Evolutionary conservation across 257 asterid genomes (phyloP).

Genomic region (Thymus mandschuricus): DNA sequence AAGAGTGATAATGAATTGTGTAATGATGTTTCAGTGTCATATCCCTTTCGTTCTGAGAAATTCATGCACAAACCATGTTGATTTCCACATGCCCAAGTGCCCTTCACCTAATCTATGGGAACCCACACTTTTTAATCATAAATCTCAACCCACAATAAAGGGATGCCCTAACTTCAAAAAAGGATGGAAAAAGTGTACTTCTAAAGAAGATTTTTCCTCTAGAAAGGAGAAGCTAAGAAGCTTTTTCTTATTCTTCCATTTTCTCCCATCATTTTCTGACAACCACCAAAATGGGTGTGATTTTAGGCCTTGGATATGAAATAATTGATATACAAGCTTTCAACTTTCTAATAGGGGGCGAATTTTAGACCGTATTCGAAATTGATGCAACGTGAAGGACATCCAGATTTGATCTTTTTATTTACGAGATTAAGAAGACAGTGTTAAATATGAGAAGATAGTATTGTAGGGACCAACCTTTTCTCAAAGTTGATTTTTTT

Average conservation of each 20-base stretch:
- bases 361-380: too few species aligned
- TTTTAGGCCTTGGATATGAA: constrained; percentile 27
- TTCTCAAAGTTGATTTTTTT: too few species aligned
- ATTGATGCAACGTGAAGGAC: too few species aligned
- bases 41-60: constrained; percentile 29
- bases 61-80: constrained; percentile 38
- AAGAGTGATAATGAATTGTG: constrained; percentile 25
- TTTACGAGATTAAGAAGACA: too few species aligned
- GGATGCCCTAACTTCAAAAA: constrained; percentile 14
- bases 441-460: too few species aligned
- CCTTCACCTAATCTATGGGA: constrained; percentile 35
- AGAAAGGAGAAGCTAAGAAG: constrained; percentile 7
- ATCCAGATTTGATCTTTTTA: too few species aligned
- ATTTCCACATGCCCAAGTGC: constrained; percentile 38
- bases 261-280: not conserved
- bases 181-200: not conserved
- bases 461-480: too few species aligned
- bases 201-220: not conserved
- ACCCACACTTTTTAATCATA: constrained; percentile 28
- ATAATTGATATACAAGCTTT: not conserved
- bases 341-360: not conserved
- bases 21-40: constrained; percentile 7
- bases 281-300: not conserved
- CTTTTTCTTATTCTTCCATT: not conserved
- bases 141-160: constrained; percentile 21